Conservation (phyloP, 83 land plant species). For the Picea abies region DNA sequence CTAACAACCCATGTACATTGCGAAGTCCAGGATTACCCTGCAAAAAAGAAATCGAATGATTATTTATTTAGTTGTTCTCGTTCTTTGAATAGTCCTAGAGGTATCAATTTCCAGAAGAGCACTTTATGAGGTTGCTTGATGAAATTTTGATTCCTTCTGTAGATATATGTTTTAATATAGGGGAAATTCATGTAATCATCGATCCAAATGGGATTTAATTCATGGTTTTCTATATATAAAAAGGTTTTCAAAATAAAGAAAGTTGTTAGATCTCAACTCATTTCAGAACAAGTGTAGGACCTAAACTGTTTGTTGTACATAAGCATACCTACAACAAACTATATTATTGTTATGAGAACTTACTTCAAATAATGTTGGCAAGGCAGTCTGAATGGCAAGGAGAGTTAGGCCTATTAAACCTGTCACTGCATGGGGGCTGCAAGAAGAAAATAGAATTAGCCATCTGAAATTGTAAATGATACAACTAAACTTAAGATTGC, state of each 20-base stretch:
- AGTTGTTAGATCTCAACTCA: too few species aligned
- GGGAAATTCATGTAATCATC: neutral
- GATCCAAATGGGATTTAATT: neutral
- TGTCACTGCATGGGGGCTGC: constrained; percentile 90
- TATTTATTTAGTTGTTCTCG: neutral
- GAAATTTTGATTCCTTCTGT: too few species aligned
- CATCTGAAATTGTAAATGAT: neutral
- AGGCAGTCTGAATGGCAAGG: constrained; percentile 63
- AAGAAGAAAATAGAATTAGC: constrained; percentile 5
- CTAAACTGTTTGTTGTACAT: neutral
- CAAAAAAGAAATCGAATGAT: neutral
- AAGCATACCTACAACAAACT: neutral
- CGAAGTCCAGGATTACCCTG: constrained; percentile 77
- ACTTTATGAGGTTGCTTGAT: too few species aligned
- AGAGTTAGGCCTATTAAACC: constrained; percentile 79
- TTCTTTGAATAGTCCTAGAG: too few species aligned
- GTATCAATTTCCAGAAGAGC: too few species aligned
- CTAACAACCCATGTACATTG: constrained; percentile 72
- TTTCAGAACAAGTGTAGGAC: neutral
- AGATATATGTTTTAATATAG: neutral
- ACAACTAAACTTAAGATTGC: neutral
- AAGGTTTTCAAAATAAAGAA: neutral
- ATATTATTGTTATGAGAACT: neutral
- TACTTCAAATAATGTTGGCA: constrained; percentile 77
- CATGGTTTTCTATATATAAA: neutral